Conservation (phyloP, 176 grass and related monocot genomes). For the Oryza punctata region DNA sequence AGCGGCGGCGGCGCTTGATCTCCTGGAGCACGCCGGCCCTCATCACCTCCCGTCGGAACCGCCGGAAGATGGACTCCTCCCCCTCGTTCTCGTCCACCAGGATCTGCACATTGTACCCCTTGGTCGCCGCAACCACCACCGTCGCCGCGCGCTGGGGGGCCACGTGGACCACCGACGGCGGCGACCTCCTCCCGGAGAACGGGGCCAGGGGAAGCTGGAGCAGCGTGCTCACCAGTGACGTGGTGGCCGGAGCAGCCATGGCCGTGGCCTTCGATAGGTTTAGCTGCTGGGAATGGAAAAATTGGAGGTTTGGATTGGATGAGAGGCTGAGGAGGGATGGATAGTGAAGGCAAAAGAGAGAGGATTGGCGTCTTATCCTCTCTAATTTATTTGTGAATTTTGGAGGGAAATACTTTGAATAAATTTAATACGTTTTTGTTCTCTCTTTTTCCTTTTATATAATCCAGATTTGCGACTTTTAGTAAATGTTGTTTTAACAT, state of each 20-base stretch:
- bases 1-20: constrained; percentile 77
- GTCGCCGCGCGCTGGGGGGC: constrained; percentile 21
- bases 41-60: constrained; percentile 88
- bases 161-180: constrained; percentile 49
- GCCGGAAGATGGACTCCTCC: constrained; percentile 64
- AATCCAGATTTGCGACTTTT: not conserved
- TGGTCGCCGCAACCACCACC: constrained; percentile 33
- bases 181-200: constrained; percentile 44
- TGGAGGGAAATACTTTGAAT: constrained; percentile 30
- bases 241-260: constrained; percentile 35
- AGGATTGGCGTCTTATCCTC: constrained; percentile 36
- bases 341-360: constrained; percentile 24
- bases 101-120: constrained; percentile 87
- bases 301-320: constrained; percentile 42
- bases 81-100: constrained; percentile 83
- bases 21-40: constrained; percentile 75
- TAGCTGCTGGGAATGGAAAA: not conserved
- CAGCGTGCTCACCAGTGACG: constrained; percentile 44
- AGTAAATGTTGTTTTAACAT: not conserved
- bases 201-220: constrained; percentile 31
- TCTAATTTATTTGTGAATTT: constrained; percentile 43
- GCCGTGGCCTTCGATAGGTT: constrained; percentile 14
- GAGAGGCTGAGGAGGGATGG: constrained; percentile 44
- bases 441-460: not conserved
- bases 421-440: not conserved